phyloP scores from a whole-genome alignment of 2,329 filamentous ascomycete genomes.

The Coleophoma cylindrospora region DNA sequence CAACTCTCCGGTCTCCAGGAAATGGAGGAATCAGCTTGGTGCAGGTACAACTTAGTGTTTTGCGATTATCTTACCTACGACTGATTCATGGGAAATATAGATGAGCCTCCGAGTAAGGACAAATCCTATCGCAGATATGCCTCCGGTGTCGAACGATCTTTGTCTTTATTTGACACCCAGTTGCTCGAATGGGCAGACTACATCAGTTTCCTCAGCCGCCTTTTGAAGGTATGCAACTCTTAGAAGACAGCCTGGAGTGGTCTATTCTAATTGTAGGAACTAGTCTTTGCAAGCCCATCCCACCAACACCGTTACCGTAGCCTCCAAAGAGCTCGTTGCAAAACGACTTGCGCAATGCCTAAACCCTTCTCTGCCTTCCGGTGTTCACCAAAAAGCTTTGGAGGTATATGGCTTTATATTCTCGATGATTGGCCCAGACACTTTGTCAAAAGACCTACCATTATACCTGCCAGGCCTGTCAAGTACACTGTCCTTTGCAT shows the following conservation, averaged over 20 bases:
- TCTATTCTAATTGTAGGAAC: conserved; percentile 3
- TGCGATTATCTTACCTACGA: not conserved
- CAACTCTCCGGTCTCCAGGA: conserved; percentile 67
- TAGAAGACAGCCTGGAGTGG: conserved; percentile 20
- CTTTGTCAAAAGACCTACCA: conserved; percentile 74
- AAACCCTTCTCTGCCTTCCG: conserved; percentile 87
- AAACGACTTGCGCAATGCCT: conserved; percentile 93
- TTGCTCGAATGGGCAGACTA: conserved; percentile 99
- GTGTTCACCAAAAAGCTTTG: conserved; percentile 94
- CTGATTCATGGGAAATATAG: conserved; percentile 24
- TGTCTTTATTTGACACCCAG: conserved; percentile 86
- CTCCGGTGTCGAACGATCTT: conserved; percentile 76
- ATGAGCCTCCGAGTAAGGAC: conserved; percentile 54
- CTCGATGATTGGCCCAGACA: conserved; percentile 74
- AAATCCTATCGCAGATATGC: conserved; percentile 84
- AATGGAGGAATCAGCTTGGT: conserved; percentile 72
- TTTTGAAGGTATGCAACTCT: conserved; percentile 66
- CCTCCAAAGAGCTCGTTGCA: conserved; percentile 77
- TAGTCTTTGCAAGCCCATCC: conserved; percentile 87
- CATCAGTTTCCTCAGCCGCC: conserved; percentile 88
- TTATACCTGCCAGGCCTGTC: conserved; percentile 88
- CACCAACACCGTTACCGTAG: conserved; percentile 64
- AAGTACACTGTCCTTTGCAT: conserved; percentile 88
- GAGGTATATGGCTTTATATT: conserved; percentile 94
- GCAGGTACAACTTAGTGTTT: conserved; percentile 52